Percentiles rank a stretch among this genome's conserved stretches.
These are phyloP conservation scores for Sugiyamaella marilandica DNA, from an alignment of 805 yeast genomes.

Conservation along the genomic window DNA sequence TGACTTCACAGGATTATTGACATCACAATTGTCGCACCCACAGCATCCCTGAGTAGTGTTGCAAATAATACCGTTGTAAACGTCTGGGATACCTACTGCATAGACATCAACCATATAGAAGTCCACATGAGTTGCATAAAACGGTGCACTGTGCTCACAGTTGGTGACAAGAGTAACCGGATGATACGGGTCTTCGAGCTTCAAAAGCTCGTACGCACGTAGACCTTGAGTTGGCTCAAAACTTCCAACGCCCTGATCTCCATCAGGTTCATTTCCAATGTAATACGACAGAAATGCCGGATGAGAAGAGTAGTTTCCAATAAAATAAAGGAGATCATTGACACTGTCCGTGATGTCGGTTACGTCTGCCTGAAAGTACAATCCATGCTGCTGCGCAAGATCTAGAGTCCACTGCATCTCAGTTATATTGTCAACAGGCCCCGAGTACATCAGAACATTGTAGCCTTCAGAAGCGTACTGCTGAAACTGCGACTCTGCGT, in stretches of 20 bases:
- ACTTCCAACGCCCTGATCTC: conserved; percentile 13
- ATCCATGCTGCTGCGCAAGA: conserved; percentile 6
- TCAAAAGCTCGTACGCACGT: conserved; percentile 9
- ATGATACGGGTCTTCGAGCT: conserved; percentile 12
- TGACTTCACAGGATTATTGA: conserved; percentile 7
- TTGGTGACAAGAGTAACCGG: conserved; percentile 14
- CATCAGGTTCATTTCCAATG: conserved; percentile 15
- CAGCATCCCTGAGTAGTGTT: conserved; percentile 14
- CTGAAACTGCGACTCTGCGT: conserved; percentile 1
- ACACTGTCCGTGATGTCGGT: conserved; percentile 10
- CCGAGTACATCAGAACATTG: conserved; percentile 12
- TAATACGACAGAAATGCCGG: conserved; percentile 12
- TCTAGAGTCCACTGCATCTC: conserved; percentile 13
- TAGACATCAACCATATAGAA: conserved; percentile 14
- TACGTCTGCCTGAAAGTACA: conserved; percentile 13
- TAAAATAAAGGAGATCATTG: conserved; percentile 1
- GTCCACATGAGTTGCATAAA: conserved; percentile 7
- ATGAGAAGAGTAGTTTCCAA: conserved; percentile 7
- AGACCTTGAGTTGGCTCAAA: conserved; percentile 8
- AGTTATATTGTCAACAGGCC: conserved; percentile 8
- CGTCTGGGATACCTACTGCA: conserved; percentile 11
- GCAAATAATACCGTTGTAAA: conserved; percentile 10
- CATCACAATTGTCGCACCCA: conserved; percentile 15
- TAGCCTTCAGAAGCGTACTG: conserved; percentile 15
- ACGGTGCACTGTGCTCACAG: conserved; percentile 13